Evolutionary conservation across 2,329 filamentous ascomycete species (phyloP).

Genomic region (Aspergillus glaucus): DNA sequence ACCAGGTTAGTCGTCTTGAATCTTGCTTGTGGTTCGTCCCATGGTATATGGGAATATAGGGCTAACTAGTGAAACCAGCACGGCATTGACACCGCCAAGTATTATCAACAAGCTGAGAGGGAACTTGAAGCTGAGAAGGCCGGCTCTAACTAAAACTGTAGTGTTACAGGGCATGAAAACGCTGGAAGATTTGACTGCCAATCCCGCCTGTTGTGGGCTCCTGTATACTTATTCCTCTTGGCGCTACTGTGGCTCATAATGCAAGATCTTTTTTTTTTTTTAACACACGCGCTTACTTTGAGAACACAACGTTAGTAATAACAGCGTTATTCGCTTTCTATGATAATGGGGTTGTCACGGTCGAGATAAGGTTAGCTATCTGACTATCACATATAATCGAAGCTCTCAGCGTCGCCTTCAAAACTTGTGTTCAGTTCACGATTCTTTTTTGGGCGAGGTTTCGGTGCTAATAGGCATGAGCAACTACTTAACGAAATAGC

Average conservation of each 20-base stretch:
- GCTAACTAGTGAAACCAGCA: constrained; percentile 52
- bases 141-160: constrained; percentile 15
- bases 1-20: constrained; percentile 45
- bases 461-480: constrained; percentile 45
- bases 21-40: neutral
- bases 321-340: neutral
- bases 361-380: no score
- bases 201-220: constrained; percentile 6
- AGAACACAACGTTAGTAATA: neutral
- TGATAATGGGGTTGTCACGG: neutral
- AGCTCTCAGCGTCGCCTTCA: constrained; percentile 12
- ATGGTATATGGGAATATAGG: neutral
- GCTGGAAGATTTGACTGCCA: constrained; percentile 7
- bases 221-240: constrained; percentile 16
- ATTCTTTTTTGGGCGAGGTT: constrained; percentile 59
- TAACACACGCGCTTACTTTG: neutral
- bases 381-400: neutral
- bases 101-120: constrained; percentile 90
- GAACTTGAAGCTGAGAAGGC: constrained; percentile 74
- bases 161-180: constrained; percentile 4
- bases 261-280: neutral
- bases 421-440: constrained; percentile 58
- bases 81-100: constrained; percentile 96
- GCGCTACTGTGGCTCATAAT: constrained; percentile 1
- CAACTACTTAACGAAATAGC: neutral